Conservation (phyloP, 2,329 filamentous ascomycete genomes). For the Juglanconis oblonga region DNA sequence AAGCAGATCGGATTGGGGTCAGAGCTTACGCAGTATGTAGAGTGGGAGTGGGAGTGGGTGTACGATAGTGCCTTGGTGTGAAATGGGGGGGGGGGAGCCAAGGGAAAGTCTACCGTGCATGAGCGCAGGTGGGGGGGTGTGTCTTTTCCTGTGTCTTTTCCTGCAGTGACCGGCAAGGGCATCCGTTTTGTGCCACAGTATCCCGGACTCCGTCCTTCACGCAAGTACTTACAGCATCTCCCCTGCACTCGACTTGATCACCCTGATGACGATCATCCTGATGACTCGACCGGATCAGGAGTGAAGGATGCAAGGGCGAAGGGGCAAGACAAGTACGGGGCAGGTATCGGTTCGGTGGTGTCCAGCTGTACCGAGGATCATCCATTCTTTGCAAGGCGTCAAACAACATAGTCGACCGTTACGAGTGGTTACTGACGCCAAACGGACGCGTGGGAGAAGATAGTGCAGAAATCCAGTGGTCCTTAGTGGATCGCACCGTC, state of each 20-base stretch:
- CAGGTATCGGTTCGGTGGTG: no score
- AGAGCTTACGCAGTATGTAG: slow-evolving; percentile 2
- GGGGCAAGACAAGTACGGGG: neutral
- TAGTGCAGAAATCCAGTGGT: neutral
- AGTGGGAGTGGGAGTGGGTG: slow-evolving; percentile 2
- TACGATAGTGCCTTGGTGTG: no score
- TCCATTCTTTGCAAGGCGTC: neutral
- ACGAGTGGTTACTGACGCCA: neutral
- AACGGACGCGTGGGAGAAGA: slow-evolving; percentile 3
- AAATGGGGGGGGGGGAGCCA: neutral
- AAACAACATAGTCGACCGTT: neutral
- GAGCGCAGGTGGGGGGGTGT: no score
- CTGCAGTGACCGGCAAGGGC: no score
- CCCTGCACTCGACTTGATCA: neutral
- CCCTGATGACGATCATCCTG: neutral
- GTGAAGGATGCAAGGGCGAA: neutral
- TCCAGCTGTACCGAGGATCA: neutral
- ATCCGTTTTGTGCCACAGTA: no score
- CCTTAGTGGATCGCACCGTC: neutral
- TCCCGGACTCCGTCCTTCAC: no score
- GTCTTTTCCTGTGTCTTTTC: no score
- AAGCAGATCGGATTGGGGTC: slow-evolving; percentile 9
- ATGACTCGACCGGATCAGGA: neutral
- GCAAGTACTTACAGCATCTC: no score
- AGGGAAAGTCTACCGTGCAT: neutral